These are phyloP conservation scores for Colletotrichum siamense DNA, from an alignment of 2,329 filamentous ascomycete species.

Conservation along the genomic window DNA sequence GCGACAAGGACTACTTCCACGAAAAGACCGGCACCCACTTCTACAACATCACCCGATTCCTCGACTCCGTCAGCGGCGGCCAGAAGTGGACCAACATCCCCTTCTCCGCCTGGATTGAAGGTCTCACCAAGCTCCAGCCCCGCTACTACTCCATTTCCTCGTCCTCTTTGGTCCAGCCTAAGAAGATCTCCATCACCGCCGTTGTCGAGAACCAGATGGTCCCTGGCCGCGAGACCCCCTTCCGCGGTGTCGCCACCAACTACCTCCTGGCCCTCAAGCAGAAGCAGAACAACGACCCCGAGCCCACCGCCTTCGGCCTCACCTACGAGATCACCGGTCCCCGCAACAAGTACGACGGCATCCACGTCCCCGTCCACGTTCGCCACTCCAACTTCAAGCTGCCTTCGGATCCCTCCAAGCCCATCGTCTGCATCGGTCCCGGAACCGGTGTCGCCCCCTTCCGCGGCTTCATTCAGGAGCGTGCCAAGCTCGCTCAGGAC, in stretches of 20 bases:
- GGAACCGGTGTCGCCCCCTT: conserved; percentile 97
- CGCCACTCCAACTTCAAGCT: conserved; percentile 99
- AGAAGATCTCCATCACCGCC: conserved; percentile 94
- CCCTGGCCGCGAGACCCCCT: conserved; percentile 75
- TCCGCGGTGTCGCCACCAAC: conserved; percentile 96
- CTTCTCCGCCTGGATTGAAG: conserved; percentile 94
- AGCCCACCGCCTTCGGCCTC: conserved; percentile 81
- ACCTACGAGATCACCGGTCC: conserved; percentile 89
- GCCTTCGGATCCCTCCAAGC: conserved; percentile 91
- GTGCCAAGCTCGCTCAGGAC: conserved; percentile 79
- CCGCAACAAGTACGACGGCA: conserved; percentile 95
- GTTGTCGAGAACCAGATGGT: conserved; percentile 86
- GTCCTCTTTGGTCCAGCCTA: conserved; percentile 90
- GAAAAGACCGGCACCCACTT: conserved; percentile 81
- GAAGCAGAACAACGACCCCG: conserved; percentile 89
- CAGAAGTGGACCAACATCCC: conserved; percentile 84
- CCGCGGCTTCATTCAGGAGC: conserved; percentile 93
- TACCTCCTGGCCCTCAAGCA: conserved; percentile 94
- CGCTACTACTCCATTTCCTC: conserved; percentile 99
- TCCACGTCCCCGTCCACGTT: conserved; percentile 93
- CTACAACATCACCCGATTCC: conserved; percentile 88
- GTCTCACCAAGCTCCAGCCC: conserved; percentile 91
- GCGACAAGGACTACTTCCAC: conserved; percentile 95
- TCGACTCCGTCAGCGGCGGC: conserved; percentile 74
- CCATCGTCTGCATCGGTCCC: conserved; percentile 94